phyloP scores from a whole-genome alignment of 2,329 filamentous ascomycete species.

The Aspergillus proliferans region DNA sequence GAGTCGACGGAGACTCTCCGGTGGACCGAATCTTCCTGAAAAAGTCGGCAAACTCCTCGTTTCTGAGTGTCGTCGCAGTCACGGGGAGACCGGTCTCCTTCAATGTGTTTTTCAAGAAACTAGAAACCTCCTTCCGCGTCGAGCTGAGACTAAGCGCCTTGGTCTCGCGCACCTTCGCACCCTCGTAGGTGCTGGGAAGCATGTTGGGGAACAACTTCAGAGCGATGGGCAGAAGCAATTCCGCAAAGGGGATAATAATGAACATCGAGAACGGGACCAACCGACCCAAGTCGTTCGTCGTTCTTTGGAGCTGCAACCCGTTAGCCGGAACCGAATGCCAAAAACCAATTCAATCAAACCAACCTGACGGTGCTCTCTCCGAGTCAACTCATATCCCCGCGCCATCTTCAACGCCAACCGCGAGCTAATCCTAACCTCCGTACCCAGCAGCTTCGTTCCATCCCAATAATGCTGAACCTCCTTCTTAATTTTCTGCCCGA shows the following conservation, averaged over 20 bases:
- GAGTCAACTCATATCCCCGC: constrained; percentile 90
- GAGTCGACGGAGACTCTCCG: constrained; percentile 77
- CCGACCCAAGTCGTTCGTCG: constrained; percentile 86
- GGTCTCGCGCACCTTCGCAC: constrained; percentile 78
- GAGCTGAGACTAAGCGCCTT: constrained; percentile 76
- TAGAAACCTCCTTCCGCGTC: constrained; percentile 88
- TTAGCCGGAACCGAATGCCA: constrained; percentile 7
- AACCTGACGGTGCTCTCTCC: constrained; percentile 83
- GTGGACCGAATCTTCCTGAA: constrained; percentile 94
- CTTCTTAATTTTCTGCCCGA: constrained; percentile 91
- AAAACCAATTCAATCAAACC: constrained; percentile 8
- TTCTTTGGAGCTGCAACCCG: constrained; percentile 62
- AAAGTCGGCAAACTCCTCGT: constrained; percentile 91
- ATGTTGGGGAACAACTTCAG: constrained; percentile 95
- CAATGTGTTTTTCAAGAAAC: constrained; percentile 79
- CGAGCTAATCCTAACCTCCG: constrained; percentile 88
- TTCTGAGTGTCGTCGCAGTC: constrained; percentile 75
- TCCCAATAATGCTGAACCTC: constrained; percentile 96
- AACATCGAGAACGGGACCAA: constrained; percentile 96
- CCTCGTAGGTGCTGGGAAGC: constrained; percentile 95
- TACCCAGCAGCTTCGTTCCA: constrained; percentile 87
- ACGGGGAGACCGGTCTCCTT: constrained; percentile 90
- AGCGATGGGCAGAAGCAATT: constrained; percentile 83
- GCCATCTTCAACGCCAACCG: constrained; percentile 94
- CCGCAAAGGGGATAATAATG: constrained; percentile 91